These are phyloP conservation scores for Fusarium anguioides DNA, from an alignment of 2,329 filamentous ascomycete species.

Conservation along the genomic window DNA sequence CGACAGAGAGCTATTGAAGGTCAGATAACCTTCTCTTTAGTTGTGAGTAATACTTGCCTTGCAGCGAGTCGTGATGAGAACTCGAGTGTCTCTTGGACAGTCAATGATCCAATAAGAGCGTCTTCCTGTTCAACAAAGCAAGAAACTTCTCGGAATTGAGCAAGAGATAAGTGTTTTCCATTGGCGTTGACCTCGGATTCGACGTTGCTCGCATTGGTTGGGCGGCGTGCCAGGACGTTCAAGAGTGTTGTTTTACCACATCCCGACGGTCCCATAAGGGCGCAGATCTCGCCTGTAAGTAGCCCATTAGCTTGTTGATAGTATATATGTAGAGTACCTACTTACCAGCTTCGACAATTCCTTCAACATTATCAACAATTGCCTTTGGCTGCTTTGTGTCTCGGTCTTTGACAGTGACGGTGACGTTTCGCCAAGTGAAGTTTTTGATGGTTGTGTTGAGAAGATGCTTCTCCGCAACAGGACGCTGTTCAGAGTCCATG, in stretches of 20 bases:
- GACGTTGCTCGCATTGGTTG: conserved; percentile 56
- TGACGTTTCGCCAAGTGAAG: conserved; percentile 74
- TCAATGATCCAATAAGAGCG: conserved; percentile 82
- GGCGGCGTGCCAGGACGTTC: conserved; percentile 76
- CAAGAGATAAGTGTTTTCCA: conserved; percentile 63
- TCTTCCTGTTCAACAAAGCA: conserved; percentile 92
- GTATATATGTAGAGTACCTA: background rate
- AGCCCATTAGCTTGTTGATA: background rate
- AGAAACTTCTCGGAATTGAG: conserved; percentile 72
- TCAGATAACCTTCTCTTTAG: background rate
- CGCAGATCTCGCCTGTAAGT: conserved; percentile 72
- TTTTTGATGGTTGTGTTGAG: conserved; percentile 71
- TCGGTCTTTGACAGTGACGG: conserved; percentile 78
- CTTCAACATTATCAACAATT: conserved; percentile 72
- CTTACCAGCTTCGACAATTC: conserved; percentile 71
- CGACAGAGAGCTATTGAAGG: conserved; percentile 48
- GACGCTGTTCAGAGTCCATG: conserved; percentile 43
- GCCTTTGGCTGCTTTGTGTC: conserved; percentile 70
- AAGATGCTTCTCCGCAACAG: conserved; percentile 60
- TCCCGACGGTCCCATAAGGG: conserved; percentile 81
- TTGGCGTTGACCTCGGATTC: conserved; percentile 67
- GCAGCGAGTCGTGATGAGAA: conserved; percentile 78
- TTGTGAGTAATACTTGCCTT: conserved; percentile 53
- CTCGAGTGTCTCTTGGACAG: conserved; percentile 80
- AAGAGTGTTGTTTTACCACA: conserved; percentile 87